Conservation (phyloP, 2,329 filamentous ascomycete genomes). For the Helotiales sp. region DNA sequence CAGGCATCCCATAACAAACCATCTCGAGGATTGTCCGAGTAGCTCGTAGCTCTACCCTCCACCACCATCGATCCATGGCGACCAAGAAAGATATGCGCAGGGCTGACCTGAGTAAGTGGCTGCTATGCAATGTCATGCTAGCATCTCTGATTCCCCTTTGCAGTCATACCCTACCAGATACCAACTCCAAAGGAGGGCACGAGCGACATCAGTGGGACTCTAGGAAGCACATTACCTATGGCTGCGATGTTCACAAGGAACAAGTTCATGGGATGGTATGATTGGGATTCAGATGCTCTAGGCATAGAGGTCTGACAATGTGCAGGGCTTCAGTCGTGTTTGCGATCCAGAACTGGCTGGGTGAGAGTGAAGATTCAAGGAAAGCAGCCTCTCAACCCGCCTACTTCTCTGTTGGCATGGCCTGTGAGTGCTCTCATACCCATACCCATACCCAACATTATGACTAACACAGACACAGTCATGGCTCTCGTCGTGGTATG, state of each 20-base stretch:
- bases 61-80: too few species aligned
- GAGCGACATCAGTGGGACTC: conserved; percentile 69
- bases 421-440: conserved; percentile 48
- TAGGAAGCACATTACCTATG: conserved; percentile 85
- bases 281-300: conserved; percentile 20
- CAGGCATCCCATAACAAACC: too few species aligned
- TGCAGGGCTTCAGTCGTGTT: conserved; percentile 71
- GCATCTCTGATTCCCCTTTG: background rate
- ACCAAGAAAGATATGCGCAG: conserved; percentile 76
- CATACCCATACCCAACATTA: background rate
- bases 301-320: conserved; percentile 9
- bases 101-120: conserved; percentile 67
- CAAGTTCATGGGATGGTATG: conserved; percentile 69
- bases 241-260: conserved; percentile 93
- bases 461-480: conserved; percentile 28
- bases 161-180: conserved; percentile 87
- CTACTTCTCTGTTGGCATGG: conserved; percentile 77
- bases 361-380: conserved; percentile 68
- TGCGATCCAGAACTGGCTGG: conserved; percentile 74
- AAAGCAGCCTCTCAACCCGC: conserved; percentile 68
- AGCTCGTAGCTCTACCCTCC: too few species aligned
- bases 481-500: conserved; percentile 43
- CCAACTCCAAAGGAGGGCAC: conserved; percentile 64
- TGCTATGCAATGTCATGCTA: conserved; percentile 5
- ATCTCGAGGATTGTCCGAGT: too few species aligned